These are phyloP conservation scores for Arthromyces matolae DNA, from an alignment of 768 basidiomycete species.

Conservation along the genomic window DNA sequence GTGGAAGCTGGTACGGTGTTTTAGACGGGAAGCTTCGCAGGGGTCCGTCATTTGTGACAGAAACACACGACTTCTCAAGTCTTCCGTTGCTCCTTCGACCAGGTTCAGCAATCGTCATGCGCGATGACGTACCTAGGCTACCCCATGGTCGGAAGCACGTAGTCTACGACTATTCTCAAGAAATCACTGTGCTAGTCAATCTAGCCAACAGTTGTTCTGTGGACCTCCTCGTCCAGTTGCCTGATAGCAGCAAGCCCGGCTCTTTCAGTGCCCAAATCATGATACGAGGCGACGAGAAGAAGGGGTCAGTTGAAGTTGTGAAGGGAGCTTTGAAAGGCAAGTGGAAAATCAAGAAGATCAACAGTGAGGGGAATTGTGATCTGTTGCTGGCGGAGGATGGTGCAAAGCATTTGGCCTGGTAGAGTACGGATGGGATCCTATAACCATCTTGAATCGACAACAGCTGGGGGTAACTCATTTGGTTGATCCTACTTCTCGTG, in stretches of 20 bases:
- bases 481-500: too few relatives aligned
- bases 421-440: too few relatives aligned
- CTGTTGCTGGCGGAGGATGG: conserved; percentile 1
- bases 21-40: conserved; percentile 25
- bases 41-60: conserved; percentile 27
- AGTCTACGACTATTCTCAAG: conserved; percentile 21
- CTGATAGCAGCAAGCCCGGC: conserved; percentile 16
- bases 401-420: conserved; percentile 1
- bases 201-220: neutral
- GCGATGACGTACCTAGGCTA: conserved; percentile 13
- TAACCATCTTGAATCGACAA: too few relatives aligned
- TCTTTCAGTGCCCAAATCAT: conserved; percentile 12
- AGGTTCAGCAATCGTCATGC: conserved; percentile 23
- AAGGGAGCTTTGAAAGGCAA: conserved; percentile 15
- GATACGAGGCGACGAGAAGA: conserved; percentile 10
- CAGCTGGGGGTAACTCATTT: too few relatives aligned
- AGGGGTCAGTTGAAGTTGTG: conserved; percentile 10
- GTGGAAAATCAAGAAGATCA: conserved; percentile 14
- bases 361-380: conserved; percentile 1
- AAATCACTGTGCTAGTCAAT: conserved; percentile 19
- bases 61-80: conserved; percentile 25
- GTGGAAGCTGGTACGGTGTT: conserved; percentile 28
- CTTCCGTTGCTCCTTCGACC: conserved; percentile 28
- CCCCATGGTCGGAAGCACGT: conserved; percentile 8
- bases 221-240: conserved; percentile 15